Evolutionary conservation across 495 filamentous ascomycete genomes (phyloP), one percentile per base, ranked within the genome.

Genomic region (Pyrenula aspistea): DNA sequence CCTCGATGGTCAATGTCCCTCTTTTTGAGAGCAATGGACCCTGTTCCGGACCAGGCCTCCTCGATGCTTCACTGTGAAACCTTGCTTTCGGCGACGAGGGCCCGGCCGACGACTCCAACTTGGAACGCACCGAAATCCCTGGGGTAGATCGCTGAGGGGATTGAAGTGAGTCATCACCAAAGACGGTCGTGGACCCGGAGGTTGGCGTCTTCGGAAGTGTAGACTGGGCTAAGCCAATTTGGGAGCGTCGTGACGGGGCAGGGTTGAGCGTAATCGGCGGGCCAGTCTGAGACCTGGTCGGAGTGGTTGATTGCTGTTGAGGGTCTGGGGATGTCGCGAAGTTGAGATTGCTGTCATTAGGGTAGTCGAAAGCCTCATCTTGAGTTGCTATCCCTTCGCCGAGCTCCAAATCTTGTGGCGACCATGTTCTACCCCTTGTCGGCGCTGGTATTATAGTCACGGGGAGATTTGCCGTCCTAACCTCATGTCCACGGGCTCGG

Each of bases 401-500:
- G 15, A 42, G 31, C 31, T 42, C 50, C 36, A 56, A 21, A 20
- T 54, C 23, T 31, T 54, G 15, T 22, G 70, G 73, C 24, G 67
- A 73, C 74, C 73, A 76, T 21, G 70, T 71, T 12, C 74, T 67
- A 22, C 68, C 68, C 12, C 83, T 73, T 2, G 79, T 78, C 50
- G 83, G 82, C 2, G 86, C 83, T 0, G 85, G 86, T 51, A 89
- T 86, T 23, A 87, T 73, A 8, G 82, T 87, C 22, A 88, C 75
- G 1, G 83, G 83, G 8, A 86, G 61, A 36, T 68, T 60, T 2
- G 60, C 49, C 31, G 24, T 24, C 24, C 31, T 60, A 49, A 58
- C 60, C 31, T 42, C 31, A 42, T 68, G 65, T 57, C 67, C 53
- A 49, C 63, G 63, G 42, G 65, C 58, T 15, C 60, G 67, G 11